These are phyloP conservation scores for Limnomonas spitsbergensis DNA, from an alignment of 139 green algal genomes.

Conservation along the genomic window DNA sequence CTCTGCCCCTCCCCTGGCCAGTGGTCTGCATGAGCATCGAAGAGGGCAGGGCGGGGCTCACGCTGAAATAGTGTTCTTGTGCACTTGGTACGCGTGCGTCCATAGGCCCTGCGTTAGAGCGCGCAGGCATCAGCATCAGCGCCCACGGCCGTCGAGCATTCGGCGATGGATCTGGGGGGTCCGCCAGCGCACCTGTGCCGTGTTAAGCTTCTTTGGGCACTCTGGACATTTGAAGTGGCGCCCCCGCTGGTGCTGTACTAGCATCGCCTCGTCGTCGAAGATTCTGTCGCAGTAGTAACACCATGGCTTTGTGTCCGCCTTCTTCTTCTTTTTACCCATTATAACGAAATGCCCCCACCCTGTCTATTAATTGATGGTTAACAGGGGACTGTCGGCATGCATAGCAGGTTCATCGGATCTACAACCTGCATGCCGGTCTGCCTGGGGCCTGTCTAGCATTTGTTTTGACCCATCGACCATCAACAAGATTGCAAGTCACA, in stretches of 20 bases:
- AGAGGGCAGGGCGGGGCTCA: too few relatives aligned
- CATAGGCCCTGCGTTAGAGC: conserved; percentile 61
- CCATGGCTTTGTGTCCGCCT: background rate
- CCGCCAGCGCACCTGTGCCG: conserved; percentile 37
- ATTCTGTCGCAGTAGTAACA: conserved; percentile 80
- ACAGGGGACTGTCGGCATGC: background rate
- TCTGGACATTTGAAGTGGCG: conserved; percentile 78
- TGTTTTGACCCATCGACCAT: too few relatives aligned
- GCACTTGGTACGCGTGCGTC: conserved; percentile 85
- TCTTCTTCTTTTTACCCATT: conserved; percentile 21
- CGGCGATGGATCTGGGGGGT: background rate
- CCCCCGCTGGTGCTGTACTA: conserved; percentile 87
- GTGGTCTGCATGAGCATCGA: too few relatives aligned
- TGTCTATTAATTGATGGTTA: background rate
- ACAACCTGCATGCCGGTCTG: background rate
- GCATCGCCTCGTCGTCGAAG: conserved; percentile 80
- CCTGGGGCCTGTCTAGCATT: background rate
- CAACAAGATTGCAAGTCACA: too few relatives aligned
- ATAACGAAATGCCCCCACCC: too few relatives aligned
- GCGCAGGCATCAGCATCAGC: background rate
- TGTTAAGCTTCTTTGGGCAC: conserved; percentile 82
- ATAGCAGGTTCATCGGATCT: background rate
- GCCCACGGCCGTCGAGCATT: background rate
- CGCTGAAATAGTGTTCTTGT: conserved; percentile 72
- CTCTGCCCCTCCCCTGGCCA: too few relatives aligned